Evolutionary conservation across 306 rosid species (phyloP), one percentile per base, ranked within the genome.

Genomic region (Begonia fuchsioides): DNA sequence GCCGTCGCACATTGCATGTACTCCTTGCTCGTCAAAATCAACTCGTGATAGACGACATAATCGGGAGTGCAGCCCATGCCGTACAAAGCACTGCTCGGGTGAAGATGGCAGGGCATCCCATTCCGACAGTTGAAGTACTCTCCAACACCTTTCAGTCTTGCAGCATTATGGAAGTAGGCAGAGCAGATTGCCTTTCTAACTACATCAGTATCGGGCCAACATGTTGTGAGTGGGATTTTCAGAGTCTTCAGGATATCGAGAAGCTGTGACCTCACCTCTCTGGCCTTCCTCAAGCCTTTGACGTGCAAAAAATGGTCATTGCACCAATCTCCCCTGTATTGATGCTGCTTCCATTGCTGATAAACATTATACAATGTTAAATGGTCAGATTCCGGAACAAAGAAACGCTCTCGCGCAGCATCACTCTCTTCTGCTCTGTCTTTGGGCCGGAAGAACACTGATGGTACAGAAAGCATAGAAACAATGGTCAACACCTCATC

Each of bases 51-150:
- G 43, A 90, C 97, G 10, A 84, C 90, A 13, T 90, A 63, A 2
- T 90, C 97, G 0, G 97, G 97, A 43, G 90, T 90, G 69, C 95
- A 84, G 47, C 97, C 97, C 97, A 90, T 90, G 39, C 97, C 95
- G 32, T 66, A 90, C 9, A 90, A 86, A 47, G 97, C 97, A 65
- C 97, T 90, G 68, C 97, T 90, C 0, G 97, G 97, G 61, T 90
- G 97, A 32, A 90, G 73, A 71, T 90, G 95, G 55, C 95, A 84
- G 0, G 97, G 97, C 95, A 84, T 90, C 40, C 97, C 95, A 11
- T 70, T 83, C 61, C 97, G 54, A 43, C 76, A 59, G 62, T 90
- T 90, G 5, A 90, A 93, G 67, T 84, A 90, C 76, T 90, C 95
- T 2, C 97, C 97, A 13, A 90, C 94, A 12, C 97, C 97, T 76